Evolutionary conservation across 2,329 filamentous ascomycete genomes (phyloP).

Genomic region (Knufia petricola): DNA sequence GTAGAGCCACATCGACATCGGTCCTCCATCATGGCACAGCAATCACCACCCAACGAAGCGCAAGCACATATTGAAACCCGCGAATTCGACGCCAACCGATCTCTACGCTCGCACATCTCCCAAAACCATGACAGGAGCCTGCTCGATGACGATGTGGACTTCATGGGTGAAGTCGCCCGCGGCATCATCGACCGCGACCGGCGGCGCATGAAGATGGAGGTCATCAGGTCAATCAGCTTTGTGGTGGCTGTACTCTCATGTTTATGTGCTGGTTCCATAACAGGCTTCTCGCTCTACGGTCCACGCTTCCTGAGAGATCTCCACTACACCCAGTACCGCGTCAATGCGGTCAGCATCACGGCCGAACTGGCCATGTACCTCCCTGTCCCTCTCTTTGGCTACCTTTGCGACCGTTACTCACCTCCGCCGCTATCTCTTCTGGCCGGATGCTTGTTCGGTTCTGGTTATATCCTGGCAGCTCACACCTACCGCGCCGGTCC

Average conservation of each 20-base stretch:
- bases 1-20: background rate
- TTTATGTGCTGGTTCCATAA: constrained; percentile 82
- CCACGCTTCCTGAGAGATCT: constrained; percentile 79
- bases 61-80: constrained; percentile 32
- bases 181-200: constrained; percentile 51
- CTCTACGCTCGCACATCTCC: constrained; percentile 17
- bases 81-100: constrained; percentile 37
- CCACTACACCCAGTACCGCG: constrained; percentile 80
- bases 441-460: constrained; percentile 63
- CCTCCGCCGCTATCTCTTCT: constrained; percentile 66
- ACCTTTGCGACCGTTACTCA: constrained; percentile 80
- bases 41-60: background rate
- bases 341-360: constrained; percentile 80
- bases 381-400: constrained; percentile 81
- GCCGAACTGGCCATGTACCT: constrained; percentile 85
- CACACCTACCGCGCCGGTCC: constrained; percentile 59
- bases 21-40: background rate
- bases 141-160: constrained; percentile 30
- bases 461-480: constrained; percentile 76
- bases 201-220: constrained; percentile 43
- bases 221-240: constrained; percentile 48
- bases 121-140: constrained; percentile 17
- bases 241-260: constrained; percentile 52
- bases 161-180: constrained; percentile 52
- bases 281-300: constrained; percentile 87